Evolutionary conservation across 2,329 filamentous ascomycete species (phyloP).

Genomic region (Neoascochyta sp.): DNA sequence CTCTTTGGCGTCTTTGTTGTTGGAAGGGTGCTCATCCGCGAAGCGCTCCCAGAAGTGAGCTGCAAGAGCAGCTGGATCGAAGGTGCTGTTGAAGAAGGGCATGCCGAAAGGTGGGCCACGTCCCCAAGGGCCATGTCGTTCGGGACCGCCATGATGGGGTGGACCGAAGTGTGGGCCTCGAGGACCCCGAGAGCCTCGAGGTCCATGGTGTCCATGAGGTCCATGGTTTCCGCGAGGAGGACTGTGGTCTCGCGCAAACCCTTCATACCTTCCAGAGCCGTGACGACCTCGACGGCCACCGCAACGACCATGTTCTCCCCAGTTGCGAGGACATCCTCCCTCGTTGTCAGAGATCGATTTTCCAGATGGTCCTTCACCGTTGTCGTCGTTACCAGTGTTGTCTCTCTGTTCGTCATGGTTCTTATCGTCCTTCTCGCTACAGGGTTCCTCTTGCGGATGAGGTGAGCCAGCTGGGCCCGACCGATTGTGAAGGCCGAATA

Average conservation of each 20-base stretch:
- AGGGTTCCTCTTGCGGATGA: constrained; percentile 8
- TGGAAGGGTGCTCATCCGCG: constrained; percentile 15
- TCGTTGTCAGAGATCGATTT: constrained; percentile 27
- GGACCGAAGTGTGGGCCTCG: constrained; percentile 2
- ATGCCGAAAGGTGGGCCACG: constrained; percentile 12
- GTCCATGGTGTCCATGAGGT: constrained; percentile 21
- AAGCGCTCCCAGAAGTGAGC: constrained; percentile 36
- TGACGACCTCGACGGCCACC: constrained; percentile 20
- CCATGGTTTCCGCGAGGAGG: constrained; percentile 16
- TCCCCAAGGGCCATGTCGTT: constrained; percentile 27
- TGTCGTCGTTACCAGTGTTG: constrained; percentile 17
- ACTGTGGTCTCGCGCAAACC: constrained; percentile 16
- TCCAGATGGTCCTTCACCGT: constrained; percentile 30
- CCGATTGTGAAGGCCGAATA: no score
- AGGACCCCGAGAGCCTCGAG: constrained; percentile 1
- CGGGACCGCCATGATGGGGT: constrained; percentile 13
- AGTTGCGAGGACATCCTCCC: constrained; percentile 12
- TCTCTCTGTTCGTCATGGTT: constrained; percentile 15
- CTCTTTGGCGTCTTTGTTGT: constrained; percentile 14
- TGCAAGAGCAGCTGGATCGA: constrained; percentile 28
- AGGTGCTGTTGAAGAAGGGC: constrained; percentile 10
- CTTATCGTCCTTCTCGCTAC: constrained; percentile 11
- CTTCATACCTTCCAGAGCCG: constrained; percentile 19
- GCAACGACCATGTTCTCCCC: constrained; percentile 19
- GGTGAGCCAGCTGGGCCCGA: constrained; percentile 17